A percentile compares a stretch with the other conserved stretches of the same genome.
These are phyloP conservation scores for Pythium coloratum DNA, from an alignment of 352 stramenopile genomes.

Conservation along the genomic window DNA sequence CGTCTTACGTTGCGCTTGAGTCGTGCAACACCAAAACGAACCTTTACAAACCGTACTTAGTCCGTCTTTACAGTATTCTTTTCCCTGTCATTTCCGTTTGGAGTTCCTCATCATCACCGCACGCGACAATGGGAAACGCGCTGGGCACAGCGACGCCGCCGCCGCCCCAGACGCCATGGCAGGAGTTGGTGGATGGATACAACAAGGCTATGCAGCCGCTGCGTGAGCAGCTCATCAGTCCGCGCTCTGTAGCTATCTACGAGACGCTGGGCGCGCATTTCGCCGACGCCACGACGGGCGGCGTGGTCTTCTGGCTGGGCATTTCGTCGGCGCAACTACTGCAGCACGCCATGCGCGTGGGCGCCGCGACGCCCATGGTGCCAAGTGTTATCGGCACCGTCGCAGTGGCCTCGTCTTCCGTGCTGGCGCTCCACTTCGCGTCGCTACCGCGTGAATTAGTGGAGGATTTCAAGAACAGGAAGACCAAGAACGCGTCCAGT, in stretches of 20 bases:
- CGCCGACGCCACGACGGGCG: slow-evolving; percentile 32
- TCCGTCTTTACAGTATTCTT: neutral
- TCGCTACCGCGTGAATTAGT: slow-evolving; percentile 29
- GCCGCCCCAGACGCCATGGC: neutral
- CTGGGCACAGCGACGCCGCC: neutral
- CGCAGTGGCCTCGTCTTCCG: slow-evolving; percentile 33
- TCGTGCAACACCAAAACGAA: neutral
- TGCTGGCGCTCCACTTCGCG: slow-evolving; percentile 30
- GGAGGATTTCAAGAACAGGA: slow-evolving; percentile 5
- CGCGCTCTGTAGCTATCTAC: slow-evolving; percentile 26
- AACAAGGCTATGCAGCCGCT: neutral
- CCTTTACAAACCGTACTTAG: neutral
- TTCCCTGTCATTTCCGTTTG: neutral
- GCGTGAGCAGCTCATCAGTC: slow-evolving; percentile 21
- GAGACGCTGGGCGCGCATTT: slow-evolving; percentile 23
- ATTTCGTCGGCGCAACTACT: slow-evolving; percentile 31
- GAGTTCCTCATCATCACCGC: neutral
- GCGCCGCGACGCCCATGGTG: slow-evolving; percentile 28
- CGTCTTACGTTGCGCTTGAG: neutral
- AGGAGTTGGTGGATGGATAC: neutral
- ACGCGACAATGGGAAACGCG: neutral
- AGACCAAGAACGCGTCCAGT: neutral
- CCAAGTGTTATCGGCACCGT: slow-evolving; percentile 27
- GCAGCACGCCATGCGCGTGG: slow-evolving; percentile 26
- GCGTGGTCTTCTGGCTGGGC: slow-evolving; percentile 36